Conservation (phyloP, 2,329 filamentous ascomycete species). For the Pseudogymnoascus sp. region DNA sequence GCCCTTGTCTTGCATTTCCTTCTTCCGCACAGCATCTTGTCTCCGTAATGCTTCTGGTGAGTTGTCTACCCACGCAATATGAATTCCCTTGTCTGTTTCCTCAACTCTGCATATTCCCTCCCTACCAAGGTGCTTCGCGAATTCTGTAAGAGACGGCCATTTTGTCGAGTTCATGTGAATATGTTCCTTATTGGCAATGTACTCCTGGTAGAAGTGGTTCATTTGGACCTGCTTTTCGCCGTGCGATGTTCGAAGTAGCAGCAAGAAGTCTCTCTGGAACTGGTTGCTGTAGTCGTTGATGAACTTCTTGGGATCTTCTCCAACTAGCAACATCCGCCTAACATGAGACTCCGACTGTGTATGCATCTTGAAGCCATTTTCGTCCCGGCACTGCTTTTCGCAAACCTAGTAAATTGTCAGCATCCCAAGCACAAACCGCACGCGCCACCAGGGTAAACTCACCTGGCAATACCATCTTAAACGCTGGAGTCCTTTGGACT, state of each 20-base stretch:
- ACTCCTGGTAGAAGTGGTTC: slow-evolving; percentile 93
- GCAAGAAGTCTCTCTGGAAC: slow-evolving; percentile 73
- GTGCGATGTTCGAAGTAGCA: slow-evolving; percentile 71
- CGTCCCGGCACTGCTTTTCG: slow-evolving; percentile 68
- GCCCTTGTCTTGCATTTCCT: slow-evolving; percentile 80
- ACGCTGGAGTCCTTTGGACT: slow-evolving; percentile 68
- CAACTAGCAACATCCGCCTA: slow-evolving; percentile 80
- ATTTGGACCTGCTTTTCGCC: slow-evolving; percentile 83
- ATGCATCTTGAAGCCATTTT: slow-evolving; percentile 90
- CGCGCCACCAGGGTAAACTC: slow-evolving; percentile 21
- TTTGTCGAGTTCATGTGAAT: slow-evolving; percentile 90
- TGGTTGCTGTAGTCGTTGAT: slow-evolving; percentile 76
- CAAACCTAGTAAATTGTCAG: slow-evolving; percentile 52
- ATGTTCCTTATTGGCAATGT: slow-evolving; percentile 81
- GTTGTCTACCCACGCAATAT: slow-evolving; percentile 86
- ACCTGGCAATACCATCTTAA: slow-evolving; percentile 84
- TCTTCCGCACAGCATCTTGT: slow-evolving; percentile 72
- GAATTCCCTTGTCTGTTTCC: slow-evolving; percentile 78
- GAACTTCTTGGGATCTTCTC: slow-evolving; percentile 75
- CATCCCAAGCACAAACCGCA: neutral
- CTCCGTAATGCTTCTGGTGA: slow-evolving; percentile 75
- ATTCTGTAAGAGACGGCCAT: slow-evolving; percentile 83
- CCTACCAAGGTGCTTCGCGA: slow-evolving; percentile 75
- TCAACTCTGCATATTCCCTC: slow-evolving; percentile 87
- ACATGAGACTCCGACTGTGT: slow-evolving; percentile 78